Percentiles rank a stretch among this genome's conserved stretches.
Evolutionary conservation across 306 rosid species (phyloP).

Genomic region (Rosa rugosa): DNA sequence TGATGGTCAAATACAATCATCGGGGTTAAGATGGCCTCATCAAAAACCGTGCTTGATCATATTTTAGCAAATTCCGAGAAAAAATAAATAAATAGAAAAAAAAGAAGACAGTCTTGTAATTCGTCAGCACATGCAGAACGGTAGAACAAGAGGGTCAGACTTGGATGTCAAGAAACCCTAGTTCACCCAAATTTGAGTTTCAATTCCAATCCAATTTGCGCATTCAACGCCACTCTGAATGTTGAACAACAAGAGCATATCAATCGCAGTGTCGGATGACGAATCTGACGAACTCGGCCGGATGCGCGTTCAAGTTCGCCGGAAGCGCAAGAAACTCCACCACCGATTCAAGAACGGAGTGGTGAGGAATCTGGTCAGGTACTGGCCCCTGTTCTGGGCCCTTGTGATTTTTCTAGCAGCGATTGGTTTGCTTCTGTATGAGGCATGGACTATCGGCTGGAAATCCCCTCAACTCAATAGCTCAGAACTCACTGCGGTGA

Average conservation of each 20-base stretch:
- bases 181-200: not conserved
- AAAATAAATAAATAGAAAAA: no score
- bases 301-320: slow-evolving; percentile 61
- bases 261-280: slow-evolving; percentile 68
- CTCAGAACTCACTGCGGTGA: no score
- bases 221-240: slow-evolving; percentile 18
- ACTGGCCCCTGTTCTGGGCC: slow-evolving; percentile 57
- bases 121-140: no score
- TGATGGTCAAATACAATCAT: no score
- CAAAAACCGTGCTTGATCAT: no score
- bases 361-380: slow-evolving; percentile 40
- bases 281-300: slow-evolving; percentile 73
- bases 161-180: not conserved
- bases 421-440: slow-evolving; percentile 55
- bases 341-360: slow-evolving; percentile 30
- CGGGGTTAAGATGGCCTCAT: no score
- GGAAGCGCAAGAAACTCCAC: slow-evolving; percentile 64
- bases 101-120: no score
- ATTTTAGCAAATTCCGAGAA: no score
- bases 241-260: slow-evolving; percentile 49
- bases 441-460: slow-evolving; percentile 31
- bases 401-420: slow-evolving; percentile 45
- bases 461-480: slow-evolving; percentile 19
- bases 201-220: not conserved
- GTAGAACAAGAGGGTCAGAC: not conserved